phyloP scores from a whole-genome alignment of 768 basidiomycete species.

The Candolleomyces eurysporus region DNA sequence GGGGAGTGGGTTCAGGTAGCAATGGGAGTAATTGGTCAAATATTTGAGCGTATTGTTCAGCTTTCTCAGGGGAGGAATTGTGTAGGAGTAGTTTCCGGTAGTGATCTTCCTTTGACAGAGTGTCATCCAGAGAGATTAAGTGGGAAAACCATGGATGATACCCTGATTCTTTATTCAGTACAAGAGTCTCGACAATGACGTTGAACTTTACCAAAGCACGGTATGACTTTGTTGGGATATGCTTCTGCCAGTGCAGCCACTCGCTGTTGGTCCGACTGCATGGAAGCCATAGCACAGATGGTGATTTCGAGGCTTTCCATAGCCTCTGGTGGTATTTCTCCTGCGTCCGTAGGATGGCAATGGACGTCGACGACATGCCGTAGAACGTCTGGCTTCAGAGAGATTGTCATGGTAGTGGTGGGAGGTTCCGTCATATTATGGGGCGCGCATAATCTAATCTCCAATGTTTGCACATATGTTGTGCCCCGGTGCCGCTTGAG shows the following conservation, averaged over 20 bases:
- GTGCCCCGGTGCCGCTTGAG: not conserved
- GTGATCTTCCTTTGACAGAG: conserved; percentile 62
- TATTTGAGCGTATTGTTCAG: conserved; percentile 29
- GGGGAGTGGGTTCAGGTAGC: conserved; percentile 71
- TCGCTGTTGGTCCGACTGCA: conserved; percentile 61
- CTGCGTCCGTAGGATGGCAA: conserved; percentile 88
- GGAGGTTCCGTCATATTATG: too few species aligned
- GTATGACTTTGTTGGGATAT: conserved; percentile 69
- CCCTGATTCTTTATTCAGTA: conserved; percentile 41
- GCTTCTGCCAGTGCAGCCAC: conserved; percentile 63
- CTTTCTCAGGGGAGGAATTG: conserved; percentile 15
- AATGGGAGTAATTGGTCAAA: conserved; percentile 58
- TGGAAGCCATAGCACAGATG: conserved; percentile 82
- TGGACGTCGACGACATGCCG: conserved; percentile 82
- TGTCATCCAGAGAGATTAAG: conserved; percentile 53
- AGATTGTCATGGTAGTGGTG: not conserved
- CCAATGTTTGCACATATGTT: not conserved
- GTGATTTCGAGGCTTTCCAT: conserved; percentile 61
- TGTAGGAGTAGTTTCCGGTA: conserved; percentile 68
- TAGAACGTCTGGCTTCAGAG: conserved; percentile 38
- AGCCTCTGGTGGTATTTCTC: conserved; percentile 37
- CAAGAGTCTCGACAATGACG: not conserved
- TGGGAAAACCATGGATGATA: conserved; percentile 96
- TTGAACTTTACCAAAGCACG: conserved; percentile 76
- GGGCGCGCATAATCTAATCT: conserved; percentile 5